Base-by-base conservation (phyloP, 2,329 filamentous ascomycete genomes). In the Neurospora sp. region DNA sequence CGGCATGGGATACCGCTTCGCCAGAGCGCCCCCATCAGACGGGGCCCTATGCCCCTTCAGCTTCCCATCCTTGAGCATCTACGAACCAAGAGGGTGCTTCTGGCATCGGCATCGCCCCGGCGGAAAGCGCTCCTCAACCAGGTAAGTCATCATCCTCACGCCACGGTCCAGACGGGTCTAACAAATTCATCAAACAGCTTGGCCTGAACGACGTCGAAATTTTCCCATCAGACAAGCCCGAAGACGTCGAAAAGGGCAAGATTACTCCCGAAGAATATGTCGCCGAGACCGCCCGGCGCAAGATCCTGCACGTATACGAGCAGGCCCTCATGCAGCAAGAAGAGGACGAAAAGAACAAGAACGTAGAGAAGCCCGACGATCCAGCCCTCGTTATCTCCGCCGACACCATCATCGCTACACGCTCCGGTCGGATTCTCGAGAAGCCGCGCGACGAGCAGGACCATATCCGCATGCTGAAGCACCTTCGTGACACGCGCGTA, bases 181-280 rank as follows among this genome's bases (percentile, higher is more conserved):
- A n/a, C 62, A 3, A 38, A 15, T 52, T 38, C 13, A 19, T 7
- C 11, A 3, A 15, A 17, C 79, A 94, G 86, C 86, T 97, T 71
- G 93, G 94, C 74, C 87, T 98, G 11, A 86, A 84, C 2, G 90
- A 93, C 77, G 81, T 97, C 77, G 94, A 98, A 81, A 88, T 97
- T 76, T 86, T 90, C 72, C 93, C 96, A 17, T 97, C 93, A 58
- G 89, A 86, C 69, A 90, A 92, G 73, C 90, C 92, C 68, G 96
- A 99, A 82, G 87, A 98, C 82, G 87, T 97, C 69, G 87, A 92
- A 76, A 97, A 98, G 80, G 79, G 82, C 8, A 79, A 81, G 2
- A 86, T 95, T 71, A 88, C 90, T 0, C 93, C 96, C 0, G 91
- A 92, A 79, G 93, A 97, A 82, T 99, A 99, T 82, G 96, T 97